phyloP scores from a whole-genome alignment of 345 rosid genomes.

The Gossypium turneri region DNA sequence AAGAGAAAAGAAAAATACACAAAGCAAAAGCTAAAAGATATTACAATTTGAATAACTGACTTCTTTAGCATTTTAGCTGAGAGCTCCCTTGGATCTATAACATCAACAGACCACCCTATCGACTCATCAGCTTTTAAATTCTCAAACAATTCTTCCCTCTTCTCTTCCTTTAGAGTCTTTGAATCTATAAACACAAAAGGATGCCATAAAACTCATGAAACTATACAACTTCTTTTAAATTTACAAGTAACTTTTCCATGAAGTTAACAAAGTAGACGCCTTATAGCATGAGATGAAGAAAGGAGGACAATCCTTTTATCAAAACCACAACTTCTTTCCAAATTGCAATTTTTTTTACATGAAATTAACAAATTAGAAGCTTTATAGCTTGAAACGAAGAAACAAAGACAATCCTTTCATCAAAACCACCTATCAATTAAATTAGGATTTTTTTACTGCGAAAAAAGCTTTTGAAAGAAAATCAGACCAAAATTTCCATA shows the following conservation, averaged over 20 bases:
- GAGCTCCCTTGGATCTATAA: conserved; percentile 90
- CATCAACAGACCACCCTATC: conserved; percentile 93
- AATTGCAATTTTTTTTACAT: neutral
- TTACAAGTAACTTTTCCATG: neutral
- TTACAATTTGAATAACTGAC: conserved; percentile 33
- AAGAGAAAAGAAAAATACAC: neutral
- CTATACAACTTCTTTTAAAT: neutral
- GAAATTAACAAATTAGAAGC: neutral
- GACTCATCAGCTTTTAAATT: conserved; percentile 61
- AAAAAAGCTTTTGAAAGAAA: neutral
- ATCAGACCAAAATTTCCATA: neutral
- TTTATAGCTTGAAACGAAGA: conserved; percentile 1
- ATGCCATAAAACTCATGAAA: neutral
- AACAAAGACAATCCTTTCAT: neutral
- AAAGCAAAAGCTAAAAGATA: neutral
- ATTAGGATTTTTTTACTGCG: too few species aligned
- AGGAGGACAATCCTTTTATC: neutral
- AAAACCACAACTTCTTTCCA: neutral
- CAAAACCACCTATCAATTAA: neutral
- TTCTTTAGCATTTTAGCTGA: conserved; percentile 86
- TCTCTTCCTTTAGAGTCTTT: conserved; percentile 90
- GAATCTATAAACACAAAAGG: conserved; percentile 49
- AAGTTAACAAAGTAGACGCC: neutral
- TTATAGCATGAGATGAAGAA: neutral
- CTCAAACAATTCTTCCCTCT: conserved; percentile 83